phyloP scores from a whole-genome alignment of 1,139 yeast species.

The Yamadazyma triangularis region DNA sequence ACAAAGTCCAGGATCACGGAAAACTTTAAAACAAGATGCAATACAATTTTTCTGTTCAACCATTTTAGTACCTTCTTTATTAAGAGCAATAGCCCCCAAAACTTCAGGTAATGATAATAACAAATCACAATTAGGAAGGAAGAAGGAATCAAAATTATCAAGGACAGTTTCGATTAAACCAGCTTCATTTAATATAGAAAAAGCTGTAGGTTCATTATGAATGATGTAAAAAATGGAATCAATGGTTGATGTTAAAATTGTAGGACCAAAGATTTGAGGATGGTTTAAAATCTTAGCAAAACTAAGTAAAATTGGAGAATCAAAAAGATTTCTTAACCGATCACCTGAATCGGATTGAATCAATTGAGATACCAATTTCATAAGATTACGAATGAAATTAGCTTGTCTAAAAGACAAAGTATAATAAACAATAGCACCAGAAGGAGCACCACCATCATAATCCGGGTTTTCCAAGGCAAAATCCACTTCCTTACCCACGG shows the following conservation, averaged over 20 bases:
- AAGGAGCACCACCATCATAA: constrained; percentile 50
- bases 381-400: constrained; percentile 47
- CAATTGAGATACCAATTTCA: constrained; percentile 62
- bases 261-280: constrained; percentile 63
- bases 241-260: constrained; percentile 59
- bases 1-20: constrained; percentile 46
- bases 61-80: constrained; percentile 63
- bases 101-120: constrained; percentile 67
- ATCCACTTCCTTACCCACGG: constrained; percentile 64
- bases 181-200: constrained; percentile 74
- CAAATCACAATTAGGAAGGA: constrained; percentile 57
- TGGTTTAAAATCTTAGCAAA: constrained; percentile 58
- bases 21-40: constrained; percentile 45
- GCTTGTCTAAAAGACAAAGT: constrained; percentile 63
- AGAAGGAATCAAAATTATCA: constrained; percentile 46
- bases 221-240: constrained; percentile 70
- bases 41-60: constrained; percentile 49
- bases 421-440: constrained; percentile 51
- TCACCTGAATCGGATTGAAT: constrained; percentile 78
- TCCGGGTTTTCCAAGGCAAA: constrained; percentile 56
- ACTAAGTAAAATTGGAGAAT: constrained; percentile 66
- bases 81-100: constrained; percentile 79
- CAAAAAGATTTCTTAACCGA: constrained; percentile 77
- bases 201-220: constrained; percentile 91
- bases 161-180: constrained; percentile 65